Percentiles rank a stretch among this genome's conserved stretches.
Conservation (phyloP, 2,329 filamentous ascomycete genomes). For the Botrytis byssoidea region DNA sequence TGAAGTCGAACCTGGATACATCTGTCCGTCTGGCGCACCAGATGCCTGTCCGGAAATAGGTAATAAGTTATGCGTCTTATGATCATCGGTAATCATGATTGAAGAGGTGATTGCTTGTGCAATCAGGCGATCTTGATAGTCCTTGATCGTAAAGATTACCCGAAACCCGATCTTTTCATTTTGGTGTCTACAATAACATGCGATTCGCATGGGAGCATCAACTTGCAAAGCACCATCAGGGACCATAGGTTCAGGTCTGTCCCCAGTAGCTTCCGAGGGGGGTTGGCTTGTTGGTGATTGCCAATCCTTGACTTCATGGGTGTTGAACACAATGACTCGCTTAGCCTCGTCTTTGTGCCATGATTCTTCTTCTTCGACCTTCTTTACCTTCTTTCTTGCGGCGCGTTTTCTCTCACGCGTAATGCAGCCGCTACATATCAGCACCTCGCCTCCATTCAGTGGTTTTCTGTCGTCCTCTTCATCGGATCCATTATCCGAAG, state of each 20-base stretch:
- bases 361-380: constrained; percentile 84
- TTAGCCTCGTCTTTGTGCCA: constrained; percentile 80
- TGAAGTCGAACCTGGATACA: constrained; percentile 44
- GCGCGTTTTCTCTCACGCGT: constrained; percentile 87
- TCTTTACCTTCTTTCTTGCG: constrained; percentile 88
- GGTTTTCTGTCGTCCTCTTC: constrained; percentile 60
- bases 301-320: constrained; percentile 83
- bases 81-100: constrained; percentile 97
- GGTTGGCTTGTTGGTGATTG: constrained; percentile 57
- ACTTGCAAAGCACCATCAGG: constrained; percentile 68
- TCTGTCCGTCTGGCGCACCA: constrained; percentile 38
- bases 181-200: constrained; percentile 95
- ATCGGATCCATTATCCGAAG: constrained; percentile 39
- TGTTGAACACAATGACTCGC: constrained; percentile 88
- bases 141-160: constrained; percentile 93
- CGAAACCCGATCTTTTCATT: constrained; percentile 88
- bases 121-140: constrained; percentile 71
- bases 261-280: constrained; percentile 47
- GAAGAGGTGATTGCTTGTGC: constrained; percentile 83
- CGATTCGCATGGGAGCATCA: constrained; percentile 89
- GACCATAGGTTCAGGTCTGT: constrained; percentile 47
- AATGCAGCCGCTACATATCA: constrained; percentile 90
- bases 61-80: constrained; percentile 73
- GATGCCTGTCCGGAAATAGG: constrained; percentile 37
- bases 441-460: constrained; percentile 87